Percentiles rank a stretch among this genome's conserved stretches.
These are phyloP conservation scores for Hirsutella minnesotensis DNA, from an alignment of 2,329 filamentous ascomycete genomes.

Conservation along the genomic window DNA sequence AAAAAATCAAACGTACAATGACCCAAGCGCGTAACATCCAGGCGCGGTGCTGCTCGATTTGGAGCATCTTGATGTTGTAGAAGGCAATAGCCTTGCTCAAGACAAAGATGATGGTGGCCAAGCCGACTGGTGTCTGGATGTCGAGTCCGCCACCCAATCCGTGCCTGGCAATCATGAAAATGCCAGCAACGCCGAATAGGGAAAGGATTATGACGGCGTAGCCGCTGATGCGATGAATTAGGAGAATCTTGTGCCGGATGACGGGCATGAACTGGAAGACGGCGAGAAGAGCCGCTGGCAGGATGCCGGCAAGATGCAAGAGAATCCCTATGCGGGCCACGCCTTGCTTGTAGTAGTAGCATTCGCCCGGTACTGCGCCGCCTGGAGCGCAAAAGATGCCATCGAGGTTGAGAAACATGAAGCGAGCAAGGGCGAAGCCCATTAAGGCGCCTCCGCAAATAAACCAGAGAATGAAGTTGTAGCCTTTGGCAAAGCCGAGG, in stretches of 20 bases:
- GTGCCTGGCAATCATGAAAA: conserved; percentile 36
- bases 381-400: conserved; percentile 15
- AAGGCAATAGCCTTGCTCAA: conserved; percentile 31
- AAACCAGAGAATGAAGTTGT: conserved; percentile 6
- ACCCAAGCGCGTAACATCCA: conserved; percentile 50
- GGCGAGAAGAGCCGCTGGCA: conserved; percentile 29
- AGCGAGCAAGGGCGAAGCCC: conserved; percentile 34
- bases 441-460: conserved; percentile 29
- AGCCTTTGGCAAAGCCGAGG: not conserved
- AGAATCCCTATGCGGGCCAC: conserved; percentile 26
- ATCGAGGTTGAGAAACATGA: conserved; percentile 34
- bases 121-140: conserved; percentile 28
- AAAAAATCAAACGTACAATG: not conserved
- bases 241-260: conserved; percentile 30
- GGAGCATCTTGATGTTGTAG: conserved; percentile 43
- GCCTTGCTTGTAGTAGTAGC: conserved; percentile 19
- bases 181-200: conserved; percentile 30
- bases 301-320: conserved; percentile 28
- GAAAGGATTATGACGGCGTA: conserved; percentile 38
- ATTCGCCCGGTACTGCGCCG: conserved; percentile 22
- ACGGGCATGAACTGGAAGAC: conserved; percentile 34
- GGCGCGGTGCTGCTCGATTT: conserved; percentile 48
- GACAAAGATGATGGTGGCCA: conserved; percentile 31
- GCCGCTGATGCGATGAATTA: conserved; percentile 47
- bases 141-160: conserved; percentile 40